These are phyloP conservation scores for Corinectria fuckeliana DNA, from an alignment of 2,329 filamentous ascomycete genomes.

Conservation along the genomic window DNA sequence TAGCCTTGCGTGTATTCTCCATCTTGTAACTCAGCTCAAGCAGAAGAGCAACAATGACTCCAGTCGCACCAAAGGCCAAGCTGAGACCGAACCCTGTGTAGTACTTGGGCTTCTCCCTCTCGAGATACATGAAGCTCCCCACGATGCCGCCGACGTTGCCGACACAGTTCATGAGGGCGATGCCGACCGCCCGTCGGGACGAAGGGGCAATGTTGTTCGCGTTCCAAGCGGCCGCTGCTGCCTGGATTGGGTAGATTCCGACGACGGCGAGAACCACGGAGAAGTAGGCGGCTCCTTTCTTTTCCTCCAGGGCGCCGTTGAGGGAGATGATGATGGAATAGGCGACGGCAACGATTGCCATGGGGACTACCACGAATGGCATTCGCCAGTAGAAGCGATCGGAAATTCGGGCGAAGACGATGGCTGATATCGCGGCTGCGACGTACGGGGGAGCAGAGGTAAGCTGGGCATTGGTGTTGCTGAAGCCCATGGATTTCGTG, in stretches of 20 bases:
- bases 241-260: conserved; percentile 33
- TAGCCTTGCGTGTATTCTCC: conserved; percentile 38
- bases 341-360: conserved; percentile 27
- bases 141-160: conserved; percentile 15
- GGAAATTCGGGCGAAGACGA: conserved; percentile 68
- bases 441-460: conserved; percentile 66
- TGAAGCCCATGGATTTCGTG: conserved; percentile 36
- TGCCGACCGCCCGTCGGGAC: conserved; percentile 42
- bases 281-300: conserved; percentile 32
- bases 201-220: conserved; percentile 35
- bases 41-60: conserved; percentile 39
- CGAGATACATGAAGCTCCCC: conserved; percentile 11
- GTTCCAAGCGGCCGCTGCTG: conserved; percentile 33
- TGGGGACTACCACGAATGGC: conserved; percentile 32
- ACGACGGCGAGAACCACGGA: conserved; percentile 28
- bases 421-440: conserved; percentile 67
- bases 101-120: conserved; percentile 48
- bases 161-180: conserved; percentile 33
- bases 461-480: conserved; percentile 38
- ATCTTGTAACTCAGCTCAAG: conserved; percentile 42
- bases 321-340: conserved; percentile 33
- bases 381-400: conserved; percentile 60
- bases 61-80: conserved; percentile 41
- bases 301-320: conserved; percentile 23
- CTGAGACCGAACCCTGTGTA: conserved; percentile 48